phyloP scores from a whole-genome alignment of 805 yeast species.

The Yarrowia porcina region DNA sequence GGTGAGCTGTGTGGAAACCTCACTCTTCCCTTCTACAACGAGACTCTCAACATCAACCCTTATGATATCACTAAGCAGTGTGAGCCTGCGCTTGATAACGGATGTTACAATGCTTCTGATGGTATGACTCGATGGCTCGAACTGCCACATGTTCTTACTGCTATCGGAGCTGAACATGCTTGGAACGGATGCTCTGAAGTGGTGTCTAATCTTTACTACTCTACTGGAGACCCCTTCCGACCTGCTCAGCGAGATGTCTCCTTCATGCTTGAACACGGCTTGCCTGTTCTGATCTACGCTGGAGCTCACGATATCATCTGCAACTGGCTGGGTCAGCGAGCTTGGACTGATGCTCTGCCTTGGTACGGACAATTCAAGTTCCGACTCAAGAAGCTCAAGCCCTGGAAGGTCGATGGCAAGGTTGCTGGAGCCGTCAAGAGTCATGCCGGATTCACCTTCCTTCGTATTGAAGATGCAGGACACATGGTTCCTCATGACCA shows the following conservation, averaged over 20 bases:
- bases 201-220: neutral
- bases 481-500: slow-evolving; percentile 92
- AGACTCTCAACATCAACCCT: slow-evolving; percentile 16
- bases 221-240: slow-evolving; percentile 60
- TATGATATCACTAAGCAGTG: slow-evolving; percentile 9
- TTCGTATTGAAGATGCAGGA: slow-evolving; percentile 78
- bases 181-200: neutral
- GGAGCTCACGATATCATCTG: slow-evolving; percentile 93
- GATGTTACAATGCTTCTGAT: neutral
- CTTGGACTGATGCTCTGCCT: slow-evolving; percentile 67
- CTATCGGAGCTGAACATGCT: slow-evolving; percentile 20
- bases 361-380: slow-evolving; percentile 60
- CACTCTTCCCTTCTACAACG: slow-evolving; percentile 8
- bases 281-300: slow-evolving; percentile 84
- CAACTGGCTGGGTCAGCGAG: slow-evolving; percentile 88
- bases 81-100: slow-evolving; percentile 13
- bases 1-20: neutral
- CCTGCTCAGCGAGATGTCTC: slow-evolving; percentile 59
- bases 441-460: slow-evolving; percentile 65
- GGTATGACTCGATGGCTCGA: slow-evolving; percentile 3
- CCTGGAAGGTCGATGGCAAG: slow-evolving; percentile 39
- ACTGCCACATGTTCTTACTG: neutral
- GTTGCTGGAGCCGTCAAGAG: slow-evolving; percentile 68
- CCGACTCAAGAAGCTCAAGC: slow-evolving; percentile 45
- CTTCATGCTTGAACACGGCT: slow-evolving; percentile 51